Evolutionary conservation across 176 grass and related monocot species (phyloP).

Genomic region (Musa itinerans): DNA sequence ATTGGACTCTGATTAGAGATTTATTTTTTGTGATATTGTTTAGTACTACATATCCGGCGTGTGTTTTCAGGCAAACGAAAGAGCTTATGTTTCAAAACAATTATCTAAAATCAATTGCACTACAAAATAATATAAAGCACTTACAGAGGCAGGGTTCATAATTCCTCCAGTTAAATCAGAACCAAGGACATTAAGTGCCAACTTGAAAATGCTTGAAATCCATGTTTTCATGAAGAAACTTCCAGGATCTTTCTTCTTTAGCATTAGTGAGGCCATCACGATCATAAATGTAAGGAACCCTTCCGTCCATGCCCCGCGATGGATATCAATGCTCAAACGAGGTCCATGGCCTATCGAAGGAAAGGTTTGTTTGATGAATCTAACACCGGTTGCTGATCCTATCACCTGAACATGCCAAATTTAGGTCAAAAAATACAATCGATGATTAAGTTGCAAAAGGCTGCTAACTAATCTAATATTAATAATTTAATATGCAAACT

Average conservation of each 20-base stretch:
- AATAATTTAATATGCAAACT: background rate
- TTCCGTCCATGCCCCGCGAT: slow-evolving; percentile 72
- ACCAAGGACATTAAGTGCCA: slow-evolving; percentile 85
- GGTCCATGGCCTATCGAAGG: slow-evolving; percentile 73
- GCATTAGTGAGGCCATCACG: slow-evolving; percentile 59
- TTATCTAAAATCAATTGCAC: too few relatives aligned
- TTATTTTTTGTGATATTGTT: too few relatives aligned
- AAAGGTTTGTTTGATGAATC: slow-evolving; percentile 46
- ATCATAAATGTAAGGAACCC: slow-evolving; percentile 78
- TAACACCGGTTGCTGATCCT: slow-evolving; percentile 54
- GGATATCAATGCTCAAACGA: slow-evolving; percentile 48
- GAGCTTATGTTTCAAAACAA: too few relatives aligned
- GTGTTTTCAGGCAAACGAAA: too few relatives aligned
- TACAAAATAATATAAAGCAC: slow-evolving; percentile 8
- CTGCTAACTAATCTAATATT: background rate
- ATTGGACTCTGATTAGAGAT: too few relatives aligned
- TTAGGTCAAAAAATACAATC: background rate
- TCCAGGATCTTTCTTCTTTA: slow-evolving; percentile 71
- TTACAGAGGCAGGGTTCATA: slow-evolving; percentile 99
- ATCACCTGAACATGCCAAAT: slow-evolving; percentile 42
- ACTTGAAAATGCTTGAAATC: slow-evolving; percentile 79
- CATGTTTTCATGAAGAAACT: slow-evolving; percentile 96
- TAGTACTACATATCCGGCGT: too few relatives aligned
- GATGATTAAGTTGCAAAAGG: background rate
- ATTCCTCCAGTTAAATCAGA: slow-evolving; percentile 91